Evolutionary conservation across 2,329 filamentous ascomycete species (phyloP), one percentile per base, ranked within the genome.

Genomic region (Onygena corvina): DNA sequence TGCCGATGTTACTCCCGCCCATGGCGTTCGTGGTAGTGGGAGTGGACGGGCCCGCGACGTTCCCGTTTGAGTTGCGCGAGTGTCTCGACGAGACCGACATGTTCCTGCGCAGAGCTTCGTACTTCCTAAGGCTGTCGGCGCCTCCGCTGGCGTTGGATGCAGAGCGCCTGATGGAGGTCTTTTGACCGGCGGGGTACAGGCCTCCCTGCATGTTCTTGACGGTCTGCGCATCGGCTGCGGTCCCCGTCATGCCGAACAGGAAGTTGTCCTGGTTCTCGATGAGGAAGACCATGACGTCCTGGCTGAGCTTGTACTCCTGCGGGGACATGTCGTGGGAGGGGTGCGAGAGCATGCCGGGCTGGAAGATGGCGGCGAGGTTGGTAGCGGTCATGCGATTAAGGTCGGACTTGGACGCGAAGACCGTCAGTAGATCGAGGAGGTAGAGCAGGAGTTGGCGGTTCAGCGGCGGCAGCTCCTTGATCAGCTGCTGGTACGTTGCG

Each of bases 201-300:
- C 83, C 83, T 50, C 84, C 86, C 60, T 89, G 81, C 31, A 81
- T 73, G 53, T 81, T 78, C 59, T 78, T 76, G 46, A 80, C 73
- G 5, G 79, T 81, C 53, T 79, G 81, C 62, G 93, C 86, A 62
- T 95, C 89, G n/a, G 89, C 86, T n/a, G 81, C 89, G n/a, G 89
- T 95, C 38, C 92, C 92, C 62, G 88, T 86, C 92, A 98, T 98
- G 49, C 92, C 92, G 56, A 98, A 93, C 56, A 98, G 72, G 73
- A 98, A 98, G 66, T 94, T 86, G 61, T 98, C 92, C 65, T 98
- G 92, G 60, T 98, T 94, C 63, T 96, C 89, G 57, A 98, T 98
- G 58, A 98, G 71, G 66, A 98, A 98, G 46, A 98, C 94, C 55
- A 98, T 76, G 16, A 98, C 90, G 60, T 92, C 90, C 73, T 98